These are phyloP conservation scores for Gigaspora rosea DNA, from an alignment of 192 early-diverging fungal genomes.

Conservation along the genomic window DNA sequence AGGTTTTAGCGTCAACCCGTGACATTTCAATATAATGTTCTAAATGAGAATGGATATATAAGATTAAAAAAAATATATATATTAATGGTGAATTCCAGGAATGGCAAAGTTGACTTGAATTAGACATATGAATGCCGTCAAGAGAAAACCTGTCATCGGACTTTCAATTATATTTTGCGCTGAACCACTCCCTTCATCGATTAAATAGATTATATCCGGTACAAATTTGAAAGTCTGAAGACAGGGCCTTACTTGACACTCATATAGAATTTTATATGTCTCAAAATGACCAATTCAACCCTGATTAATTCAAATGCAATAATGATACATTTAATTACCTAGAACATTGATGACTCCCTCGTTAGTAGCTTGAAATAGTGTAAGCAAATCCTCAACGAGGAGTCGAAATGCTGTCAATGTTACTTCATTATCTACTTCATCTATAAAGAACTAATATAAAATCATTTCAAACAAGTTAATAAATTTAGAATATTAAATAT, in stretches of 20 bases:
- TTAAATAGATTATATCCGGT: too few species aligned
- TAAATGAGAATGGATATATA: slow-evolving; percentile 25
- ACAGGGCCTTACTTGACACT: too few species aligned
- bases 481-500: neutral
- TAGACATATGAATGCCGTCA: too few species aligned
- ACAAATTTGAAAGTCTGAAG: too few species aligned
- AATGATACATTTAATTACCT: slow-evolving; percentile 20
- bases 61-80: too few species aligned
- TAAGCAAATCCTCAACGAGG: slow-evolving; percentile 71
- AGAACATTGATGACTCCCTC: slow-evolving; percentile 79
- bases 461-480: slow-evolving; percentile 13
- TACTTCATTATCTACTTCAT: slow-evolving; percentile 73
- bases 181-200: neutral
- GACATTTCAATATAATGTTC: slow-evolving; percentile 76
- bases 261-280: too few species aligned
- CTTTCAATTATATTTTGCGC: too few species aligned
- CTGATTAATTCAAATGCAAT: neutral
- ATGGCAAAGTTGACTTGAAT: too few species aligned
- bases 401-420: slow-evolving; percentile 71
- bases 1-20: slow-evolving; percentile 59
- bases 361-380: slow-evolving; percentile 73
- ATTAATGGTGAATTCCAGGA: too few species aligned
- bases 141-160: too few species aligned
- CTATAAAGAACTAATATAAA: slow-evolving; percentile 65
- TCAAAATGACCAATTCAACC: too few species aligned